A percentile compares a stretch with the other conserved stretches of the same genome.
Evolutionary conservation across 352 stramenopile species (phyloP).

Genomic region (Halophytophthora polymorphica): DNA sequence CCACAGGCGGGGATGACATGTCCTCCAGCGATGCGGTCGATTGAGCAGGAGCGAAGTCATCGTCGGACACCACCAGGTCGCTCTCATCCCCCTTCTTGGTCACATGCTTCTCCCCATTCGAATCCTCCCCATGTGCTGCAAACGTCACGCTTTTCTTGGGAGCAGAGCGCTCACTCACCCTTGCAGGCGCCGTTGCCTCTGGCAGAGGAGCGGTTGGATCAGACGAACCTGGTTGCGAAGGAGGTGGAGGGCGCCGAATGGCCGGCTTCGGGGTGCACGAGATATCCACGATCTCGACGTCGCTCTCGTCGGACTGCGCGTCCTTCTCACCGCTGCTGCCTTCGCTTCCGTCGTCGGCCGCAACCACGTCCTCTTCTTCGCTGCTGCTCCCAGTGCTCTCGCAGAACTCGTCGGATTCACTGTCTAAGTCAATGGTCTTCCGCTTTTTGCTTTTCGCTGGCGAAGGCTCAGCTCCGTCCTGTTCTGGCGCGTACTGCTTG

Average conservation of each 20-base stretch:
- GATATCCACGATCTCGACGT: slow-evolving; percentile 20
- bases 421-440: slow-evolving; percentile 37
- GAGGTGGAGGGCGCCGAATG: neutral
- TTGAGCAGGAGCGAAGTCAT: slow-evolving; percentile 12
- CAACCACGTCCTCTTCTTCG: slow-evolving; percentile 20
- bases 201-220: slow-evolving; percentile 13
- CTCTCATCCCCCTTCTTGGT: slow-evolving; percentile 20
- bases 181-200: neutral
- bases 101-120: slow-evolving; percentile 6
- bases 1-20: neutral
- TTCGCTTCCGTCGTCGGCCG: slow-evolving; percentile 21
- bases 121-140: slow-evolving; percentile 14
- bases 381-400: slow-evolving; percentile 23
- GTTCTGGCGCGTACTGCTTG: slow-evolving; percentile 20
- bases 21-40: neutral
- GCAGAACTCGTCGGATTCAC: slow-evolving; percentile 41
- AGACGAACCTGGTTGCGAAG: slow-evolving; percentile 7
- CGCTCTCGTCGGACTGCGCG: slow-evolving; percentile 25
- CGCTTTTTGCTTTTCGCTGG: slow-evolving; percentile 28
- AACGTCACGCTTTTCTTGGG: slow-evolving; percentile 28
- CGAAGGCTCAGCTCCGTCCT: slow-evolving; percentile 20
- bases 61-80: slow-evolving; percentile 16
- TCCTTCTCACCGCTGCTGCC: slow-evolving; percentile 4
- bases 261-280: neutral
- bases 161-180: neutral